phyloP scores from a whole-genome alignment of 139 green algal species.

The Coelastrella sp. region DNA sequence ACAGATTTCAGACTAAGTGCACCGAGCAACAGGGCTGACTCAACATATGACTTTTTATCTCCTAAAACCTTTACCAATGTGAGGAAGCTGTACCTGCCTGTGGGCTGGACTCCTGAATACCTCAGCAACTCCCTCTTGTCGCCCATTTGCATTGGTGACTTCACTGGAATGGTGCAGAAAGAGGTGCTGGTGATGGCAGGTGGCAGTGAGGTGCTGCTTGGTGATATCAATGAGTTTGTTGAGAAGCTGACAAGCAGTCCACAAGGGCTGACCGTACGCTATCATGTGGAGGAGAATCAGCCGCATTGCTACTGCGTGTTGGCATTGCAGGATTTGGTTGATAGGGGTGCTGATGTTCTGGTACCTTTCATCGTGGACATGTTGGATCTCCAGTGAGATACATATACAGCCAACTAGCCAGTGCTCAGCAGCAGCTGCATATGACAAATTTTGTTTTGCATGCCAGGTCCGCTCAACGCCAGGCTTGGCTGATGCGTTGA shows the following conservation, averaged over 20 bases:
- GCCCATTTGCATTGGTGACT: neutral
- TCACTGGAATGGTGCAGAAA: conserved; percentile 5
- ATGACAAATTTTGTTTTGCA: too few relatives aligned
- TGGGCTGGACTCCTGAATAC: neutral
- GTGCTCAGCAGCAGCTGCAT: too few relatives aligned
- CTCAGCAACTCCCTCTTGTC: neutral
- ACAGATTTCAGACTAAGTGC: neutral
- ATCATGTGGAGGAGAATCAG: conserved; percentile 2
- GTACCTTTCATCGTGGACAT: conserved; percentile 14
- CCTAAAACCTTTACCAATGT: neutral
- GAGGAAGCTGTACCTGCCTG: neutral
- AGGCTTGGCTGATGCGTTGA: too few relatives aligned
- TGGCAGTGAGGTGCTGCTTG: neutral
- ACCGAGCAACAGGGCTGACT: neutral
- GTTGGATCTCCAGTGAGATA: neutral
- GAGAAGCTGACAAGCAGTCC: neutral
- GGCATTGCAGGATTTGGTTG: neutral
- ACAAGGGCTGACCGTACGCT: neutral
- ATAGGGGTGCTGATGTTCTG: conserved; percentile 13
- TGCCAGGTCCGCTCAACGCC: too few relatives aligned
- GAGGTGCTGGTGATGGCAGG: neutral
- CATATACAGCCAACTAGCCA: too few relatives aligned
- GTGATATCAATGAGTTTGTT: neutral
- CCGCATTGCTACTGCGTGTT: conserved; percentile 28
- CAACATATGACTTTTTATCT: neutral